Base-by-base conservation (phyloP, 805 yeast species). In the Candida palmyrensis region DNA sequence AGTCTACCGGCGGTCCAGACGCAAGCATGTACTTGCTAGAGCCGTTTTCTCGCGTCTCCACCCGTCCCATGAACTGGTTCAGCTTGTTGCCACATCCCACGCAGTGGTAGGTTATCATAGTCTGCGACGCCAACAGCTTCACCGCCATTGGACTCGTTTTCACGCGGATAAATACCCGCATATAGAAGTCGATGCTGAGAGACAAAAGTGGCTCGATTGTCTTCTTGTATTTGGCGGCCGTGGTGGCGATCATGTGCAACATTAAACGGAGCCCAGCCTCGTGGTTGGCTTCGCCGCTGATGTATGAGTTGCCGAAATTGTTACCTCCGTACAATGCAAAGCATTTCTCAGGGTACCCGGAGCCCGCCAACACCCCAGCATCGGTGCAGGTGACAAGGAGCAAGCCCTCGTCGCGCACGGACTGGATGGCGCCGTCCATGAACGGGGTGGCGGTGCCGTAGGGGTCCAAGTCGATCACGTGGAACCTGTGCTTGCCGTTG, bases 361-460 rank as follows among this genome's bases (percentile, higher is more conserved):
- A 81, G 13, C 98, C 98, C 1, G 97, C 97, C 34, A 92, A 68
- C 1, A 92, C 96, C 0, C 95, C 95, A 11, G 94, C 71, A 61
- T 92, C 99, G 0, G 99, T 92, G 56, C 98, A 92, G 0, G 99
- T 92, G 3, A 92, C 90, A 32, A 92, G 63, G 43, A 92, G 59
- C 27, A 92, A 49, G 1, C 97, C 99, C 36, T 81, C 89, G 44
- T 89, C 88, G 30, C 73, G 74, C n/a, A 89, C 73, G 20, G 81
- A 66, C 49, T 87, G 95, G 20, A 92, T 66, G 0, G 97, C 97
- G 20, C 92, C 77, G 55, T 92, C 98, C 18, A 92, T 70, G 53
- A 92, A 92, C 6, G 98, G 98, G 0, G 96, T 77, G 0, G 96
- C 98, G 0, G 97, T 82, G 19, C 99, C 99, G 53, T 92, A 92